A percentile compares a stretch with the other conserved stretches of the same genome.
Conservation (phyloP, 1,284 basidiomycete genomes). For the Somion occarium region DNA sequence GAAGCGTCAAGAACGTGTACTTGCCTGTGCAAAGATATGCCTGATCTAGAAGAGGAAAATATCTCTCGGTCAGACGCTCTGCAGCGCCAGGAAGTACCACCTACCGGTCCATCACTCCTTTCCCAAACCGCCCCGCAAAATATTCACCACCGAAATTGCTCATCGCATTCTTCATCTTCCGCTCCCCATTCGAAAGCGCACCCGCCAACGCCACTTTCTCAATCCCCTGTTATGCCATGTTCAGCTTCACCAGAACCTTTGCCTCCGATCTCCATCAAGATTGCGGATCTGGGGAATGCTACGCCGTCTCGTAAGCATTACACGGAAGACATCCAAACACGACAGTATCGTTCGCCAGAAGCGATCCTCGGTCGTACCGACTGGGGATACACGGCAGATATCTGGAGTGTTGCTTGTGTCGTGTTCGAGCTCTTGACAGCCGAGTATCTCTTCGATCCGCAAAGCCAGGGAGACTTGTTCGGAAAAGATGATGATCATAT, state of each 20-base stretch:
- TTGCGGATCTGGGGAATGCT: slow-evolving; percentile 87
- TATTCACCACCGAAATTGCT: slow-evolving; percentile 26
- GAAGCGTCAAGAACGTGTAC: slow-evolving; percentile 11
- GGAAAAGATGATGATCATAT: slow-evolving; percentile 94
- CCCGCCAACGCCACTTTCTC: slow-evolving; percentile 16
- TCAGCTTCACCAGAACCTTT: slow-evolving; percentile 7
- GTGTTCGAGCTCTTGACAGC: slow-evolving; percentile 84
- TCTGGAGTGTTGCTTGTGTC: slow-evolving; percentile 89
- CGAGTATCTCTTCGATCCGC: slow-evolving; percentile 88
- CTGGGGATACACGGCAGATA: slow-evolving; percentile 82
- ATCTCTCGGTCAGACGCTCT: slow-evolving; percentile 5
- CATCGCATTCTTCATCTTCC: slow-evolving; percentile 24
- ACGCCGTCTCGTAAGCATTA: slow-evolving; percentile 81
- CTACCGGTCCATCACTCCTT: slow-evolving; percentile 52
- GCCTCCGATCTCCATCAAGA: slow-evolving; percentile 78
- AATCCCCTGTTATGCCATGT: slow-evolving; percentile 16
- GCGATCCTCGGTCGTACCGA: slow-evolving; percentile 84
- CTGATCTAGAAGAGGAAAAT: neutral
- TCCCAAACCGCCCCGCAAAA: slow-evolving; percentile 57
- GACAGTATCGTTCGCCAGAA: slow-evolving; percentile 90
- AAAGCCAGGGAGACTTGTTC: slow-evolving; percentile 76
- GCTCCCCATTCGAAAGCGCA: slow-evolving; percentile 29
- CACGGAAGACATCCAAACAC: slow-evolving; percentile 92
- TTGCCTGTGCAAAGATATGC: slow-evolving; percentile 7
- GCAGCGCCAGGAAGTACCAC: slow-evolving; percentile 13